These are phyloP conservation scores for Aegilops sharonensis DNA, from an alignment of 176 grass and related monocot species.

Conservation along the genomic window DNA sequence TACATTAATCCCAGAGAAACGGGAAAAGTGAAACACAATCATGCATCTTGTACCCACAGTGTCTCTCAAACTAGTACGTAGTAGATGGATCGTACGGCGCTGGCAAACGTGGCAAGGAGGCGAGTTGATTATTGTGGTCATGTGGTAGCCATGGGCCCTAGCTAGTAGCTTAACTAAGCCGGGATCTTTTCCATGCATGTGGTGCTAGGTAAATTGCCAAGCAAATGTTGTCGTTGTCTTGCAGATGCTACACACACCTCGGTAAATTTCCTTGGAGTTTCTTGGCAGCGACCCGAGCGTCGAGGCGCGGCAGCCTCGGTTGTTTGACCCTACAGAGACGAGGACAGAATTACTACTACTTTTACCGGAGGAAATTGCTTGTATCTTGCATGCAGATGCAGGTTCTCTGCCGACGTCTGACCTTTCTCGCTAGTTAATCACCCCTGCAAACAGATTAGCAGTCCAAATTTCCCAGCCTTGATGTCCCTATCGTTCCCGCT, in stretches of 20 bases:
- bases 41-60: background rate
- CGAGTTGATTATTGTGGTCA: no score
- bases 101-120: no score
- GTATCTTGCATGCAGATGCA: no score
- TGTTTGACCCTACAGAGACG: background rate
- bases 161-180: background rate
- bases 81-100: no score
- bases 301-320: background rate
- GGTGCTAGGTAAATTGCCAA: conserved; percentile 3
- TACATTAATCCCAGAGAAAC: background rate
- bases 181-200: no score
- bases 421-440: no score
- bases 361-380: background rate
- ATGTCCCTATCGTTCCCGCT: background rate
- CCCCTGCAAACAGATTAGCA: background rate
- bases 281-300: background rate
- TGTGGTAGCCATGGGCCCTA: no score
- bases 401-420: no score
- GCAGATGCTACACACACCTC: background rate
- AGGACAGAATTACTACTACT: background rate
- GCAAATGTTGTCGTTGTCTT: background rate
- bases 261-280: conserved; percentile 31
- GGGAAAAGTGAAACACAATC: background rate
- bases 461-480: background rate
- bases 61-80: no score